Conservation (phyloP, 2,329 filamentous ascomycete genomes). For the Aureobasidium sp. region DNA sequence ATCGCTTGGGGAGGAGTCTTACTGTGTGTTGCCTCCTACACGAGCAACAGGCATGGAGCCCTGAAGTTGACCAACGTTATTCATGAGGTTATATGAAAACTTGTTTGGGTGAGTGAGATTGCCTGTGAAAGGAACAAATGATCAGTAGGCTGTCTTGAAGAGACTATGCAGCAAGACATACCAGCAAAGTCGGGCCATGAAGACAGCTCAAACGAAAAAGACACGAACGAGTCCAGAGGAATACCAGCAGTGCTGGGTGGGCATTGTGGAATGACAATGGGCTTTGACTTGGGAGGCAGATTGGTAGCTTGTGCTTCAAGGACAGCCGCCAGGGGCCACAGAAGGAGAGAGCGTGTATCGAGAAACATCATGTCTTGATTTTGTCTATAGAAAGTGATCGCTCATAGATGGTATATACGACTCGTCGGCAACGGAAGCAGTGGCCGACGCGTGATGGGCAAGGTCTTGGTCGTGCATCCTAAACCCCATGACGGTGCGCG, state of each 20-base stretch:
- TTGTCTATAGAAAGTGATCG: neutral
- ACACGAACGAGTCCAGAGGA: conserved; percentile 41
- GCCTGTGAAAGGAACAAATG: conserved; percentile 27
- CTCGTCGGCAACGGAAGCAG: neutral
- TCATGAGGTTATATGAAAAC: conserved; percentile 55
- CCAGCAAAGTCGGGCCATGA: conserved; percentile 49
- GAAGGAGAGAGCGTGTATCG: neutral
- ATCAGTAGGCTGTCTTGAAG: neutral
- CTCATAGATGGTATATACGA: neutral
- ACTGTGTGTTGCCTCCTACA: conserved; percentile 61
- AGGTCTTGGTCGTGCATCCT: too few species aligned
- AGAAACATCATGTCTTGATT: neutral
- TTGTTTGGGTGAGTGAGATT: conserved; percentile 50
- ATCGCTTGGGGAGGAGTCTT: conserved; percentile 8
- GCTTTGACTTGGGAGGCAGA: neutral
- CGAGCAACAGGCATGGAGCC: conserved; percentile 55
- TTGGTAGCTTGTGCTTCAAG: neutral
- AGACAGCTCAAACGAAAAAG: conserved; percentile 47
- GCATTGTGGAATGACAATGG: neutral
- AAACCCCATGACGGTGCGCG: neutral
- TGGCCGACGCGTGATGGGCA: neutral
- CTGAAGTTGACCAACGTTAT: conserved; percentile 48
- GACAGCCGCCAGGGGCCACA: neutral
- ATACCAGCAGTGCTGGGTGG: conserved; percentile 21
- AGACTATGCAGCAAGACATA: conserved; percentile 15